These are phyloP conservation scores for Scutellaria minor DNA, from an alignment of 257 asterid genomes.

Conservation along the genomic window DNA sequence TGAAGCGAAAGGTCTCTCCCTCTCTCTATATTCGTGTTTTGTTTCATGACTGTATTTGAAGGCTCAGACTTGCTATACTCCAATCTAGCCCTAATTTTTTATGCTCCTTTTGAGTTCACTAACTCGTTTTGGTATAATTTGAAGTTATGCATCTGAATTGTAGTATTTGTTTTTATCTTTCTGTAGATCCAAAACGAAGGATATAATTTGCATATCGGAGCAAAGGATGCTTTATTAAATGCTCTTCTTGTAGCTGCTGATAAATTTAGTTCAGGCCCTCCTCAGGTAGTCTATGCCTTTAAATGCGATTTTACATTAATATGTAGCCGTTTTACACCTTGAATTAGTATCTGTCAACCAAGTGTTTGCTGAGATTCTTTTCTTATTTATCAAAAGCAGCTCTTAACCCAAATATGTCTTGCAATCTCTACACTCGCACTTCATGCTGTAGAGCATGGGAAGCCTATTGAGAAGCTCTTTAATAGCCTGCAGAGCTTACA, in stretches of 20 bases:
- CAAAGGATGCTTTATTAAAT: slow-evolving; percentile 72
- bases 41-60: background rate
- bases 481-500: slow-evolving; percentile 74
- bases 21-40: background rate
- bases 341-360: background rate
- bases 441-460: slow-evolving; percentile 75
- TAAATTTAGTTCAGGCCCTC: slow-evolving; percentile 83
- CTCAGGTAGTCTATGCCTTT: slow-evolving; percentile 60
- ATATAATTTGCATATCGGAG: slow-evolving; percentile 60
- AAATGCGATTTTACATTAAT: slow-evolving; percentile 23
- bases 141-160: background rate
- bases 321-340: slow-evolving; percentile 4
- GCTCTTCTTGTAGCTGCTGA: slow-evolving; percentile 84
- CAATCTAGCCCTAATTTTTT: slow-evolving; percentile 26
- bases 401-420: slow-evolving; percentile 90
- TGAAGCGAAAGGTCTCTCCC: slow-evolving; percentile 74
- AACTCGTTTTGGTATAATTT: background rate
- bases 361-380: slow-evolving; percentile 38
- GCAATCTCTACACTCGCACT: slow-evolving; percentile 80
- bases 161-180: slow-evolving; percentile 4
- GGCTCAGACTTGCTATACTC: background rate
- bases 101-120: background rate
- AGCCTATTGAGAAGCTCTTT: slow-evolving; percentile 80
- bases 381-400: slow-evolving; percentile 52
- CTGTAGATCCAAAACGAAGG: slow-evolving; percentile 80